Evolutionary conservation across 108 stramenopile genomes (phyloP).

Genomic region (Pseudonitzschia multiseries): DNA sequence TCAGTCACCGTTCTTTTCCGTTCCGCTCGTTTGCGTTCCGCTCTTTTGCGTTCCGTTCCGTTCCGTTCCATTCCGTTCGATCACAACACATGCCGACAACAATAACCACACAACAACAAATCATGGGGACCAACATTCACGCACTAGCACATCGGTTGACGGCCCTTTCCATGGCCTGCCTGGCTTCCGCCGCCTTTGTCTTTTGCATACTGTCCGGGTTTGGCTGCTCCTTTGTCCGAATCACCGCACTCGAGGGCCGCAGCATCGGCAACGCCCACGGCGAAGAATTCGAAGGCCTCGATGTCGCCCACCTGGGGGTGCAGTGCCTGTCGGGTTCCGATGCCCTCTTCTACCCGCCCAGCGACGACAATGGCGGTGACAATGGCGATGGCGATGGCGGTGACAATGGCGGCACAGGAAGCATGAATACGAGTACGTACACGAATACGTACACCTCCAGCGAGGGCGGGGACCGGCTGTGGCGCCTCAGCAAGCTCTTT

Average conservation of each 20-base stretch:
- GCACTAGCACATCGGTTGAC: conserved; percentile 31
- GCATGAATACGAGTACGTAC: too few relatives aligned
- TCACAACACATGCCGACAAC: background rate
- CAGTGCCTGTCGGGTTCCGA: conserved; percentile 3
- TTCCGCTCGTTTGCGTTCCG: too few relatives aligned
- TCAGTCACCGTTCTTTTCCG: too few relatives aligned
- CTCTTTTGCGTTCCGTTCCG: too few relatives aligned
- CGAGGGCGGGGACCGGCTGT: conserved; percentile 7
- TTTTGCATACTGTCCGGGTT: conserved; percentile 21
- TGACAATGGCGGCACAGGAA: too few relatives aligned
- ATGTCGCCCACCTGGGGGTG: conserved; percentile 22
- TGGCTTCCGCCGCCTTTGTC: conserved; percentile 23
- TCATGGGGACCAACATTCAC: conserved; percentile 16
- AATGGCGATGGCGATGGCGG: too few relatives aligned
- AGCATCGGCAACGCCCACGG: conserved; percentile 16
- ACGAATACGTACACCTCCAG: background rate
- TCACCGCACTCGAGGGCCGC: conserved; percentile 25
- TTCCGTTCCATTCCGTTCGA: too few relatives aligned
- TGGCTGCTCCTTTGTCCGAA: conserved; percentile 33
- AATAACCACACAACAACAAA: background rate
- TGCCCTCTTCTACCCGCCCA: conserved; percentile 10
- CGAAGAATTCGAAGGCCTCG: conserved; percentile 5
- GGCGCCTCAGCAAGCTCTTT: conserved; percentile 34
- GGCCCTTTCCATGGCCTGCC: conserved; percentile 22
- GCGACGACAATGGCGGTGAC: too few relatives aligned